These are phyloP conservation scores for Epichloe uncinata DNA, from an alignment of 2,329 filamentous ascomycete species.

Conservation along the genomic window DNA sequence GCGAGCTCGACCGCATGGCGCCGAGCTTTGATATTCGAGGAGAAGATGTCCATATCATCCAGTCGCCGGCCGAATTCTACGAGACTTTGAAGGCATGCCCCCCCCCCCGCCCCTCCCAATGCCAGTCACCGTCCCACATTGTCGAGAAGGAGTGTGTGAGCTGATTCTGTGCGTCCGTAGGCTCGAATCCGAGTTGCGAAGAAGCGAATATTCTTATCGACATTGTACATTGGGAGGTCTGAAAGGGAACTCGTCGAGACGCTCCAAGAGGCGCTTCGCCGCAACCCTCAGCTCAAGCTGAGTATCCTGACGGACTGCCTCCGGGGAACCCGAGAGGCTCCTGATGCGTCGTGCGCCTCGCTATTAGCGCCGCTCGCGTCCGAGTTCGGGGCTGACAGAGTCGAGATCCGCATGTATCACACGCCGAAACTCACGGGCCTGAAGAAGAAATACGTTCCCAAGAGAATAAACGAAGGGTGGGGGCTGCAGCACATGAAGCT, in stretches of 20 bases:
- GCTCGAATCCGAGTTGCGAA: slow-evolving; percentile 70
- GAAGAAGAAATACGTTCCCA: slow-evolving; percentile 71
- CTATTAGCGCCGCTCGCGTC: slow-evolving; percentile 70
- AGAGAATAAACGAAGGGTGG: slow-evolving; percentile 94
- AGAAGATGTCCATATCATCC: slow-evolving; percentile 66
- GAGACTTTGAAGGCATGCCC: slow-evolving; percentile 55
- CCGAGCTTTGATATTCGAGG: slow-evolving; percentile 81
- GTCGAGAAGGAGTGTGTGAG: too few species aligned
- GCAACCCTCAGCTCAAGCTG: slow-evolving; percentile 63
- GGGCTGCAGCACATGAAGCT: slow-evolving; percentile 98
- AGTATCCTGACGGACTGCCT: slow-evolving; percentile 87
- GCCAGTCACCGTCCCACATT: too few species aligned
- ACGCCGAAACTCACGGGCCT: slow-evolving; percentile 88
- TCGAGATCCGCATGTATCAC: slow-evolving; percentile 95
- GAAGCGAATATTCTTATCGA: slow-evolving; percentile 79
- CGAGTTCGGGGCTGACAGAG: slow-evolving; percentile 71
- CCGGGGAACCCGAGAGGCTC: slow-evolving; percentile 81
- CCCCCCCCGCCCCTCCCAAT: too few species aligned
- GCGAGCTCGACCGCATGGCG: slow-evolving; percentile 74
- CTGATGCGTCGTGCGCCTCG: slow-evolving; percentile 74
- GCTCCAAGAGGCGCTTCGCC: slow-evolving; percentile 58
- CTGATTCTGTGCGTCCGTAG: slow-evolving; percentile 24
- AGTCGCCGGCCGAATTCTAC: slow-evolving; percentile 81
- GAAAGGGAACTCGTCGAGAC: slow-evolving; percentile 79
- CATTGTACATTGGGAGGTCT: slow-evolving; percentile 87